A percentile compares a stretch with the other conserved stretches of the same genome.
These are phyloP conservation scores for Dalbergia oliveri DNA, from an alignment of 306 rosid species.

Conservation along the genomic window DNA sequence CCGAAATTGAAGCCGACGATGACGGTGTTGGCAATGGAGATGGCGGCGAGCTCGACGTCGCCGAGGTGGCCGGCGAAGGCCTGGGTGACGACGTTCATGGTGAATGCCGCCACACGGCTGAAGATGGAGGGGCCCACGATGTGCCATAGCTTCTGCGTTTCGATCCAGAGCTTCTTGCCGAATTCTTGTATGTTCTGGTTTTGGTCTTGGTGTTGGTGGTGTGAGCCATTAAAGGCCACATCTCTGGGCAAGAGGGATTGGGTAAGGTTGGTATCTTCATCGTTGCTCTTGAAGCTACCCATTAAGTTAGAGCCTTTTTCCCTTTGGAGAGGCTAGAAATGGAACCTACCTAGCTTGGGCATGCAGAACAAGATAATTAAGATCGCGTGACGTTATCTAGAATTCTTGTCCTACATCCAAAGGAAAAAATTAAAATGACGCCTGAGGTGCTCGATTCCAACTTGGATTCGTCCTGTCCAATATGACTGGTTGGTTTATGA, in stretches of 20 bases:
- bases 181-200: neutral
- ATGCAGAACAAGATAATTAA: no score
- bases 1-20: slow-evolving; percentile 84
- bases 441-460: neutral
- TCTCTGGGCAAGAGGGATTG: slow-evolving; percentile 22
- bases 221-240: neutral
- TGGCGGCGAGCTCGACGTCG: slow-evolving; percentile 71
- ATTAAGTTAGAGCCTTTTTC: neutral
- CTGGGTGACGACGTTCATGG: slow-evolving; percentile 82
- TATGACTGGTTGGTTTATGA: no score
- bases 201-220: neutral
- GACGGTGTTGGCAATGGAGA: slow-evolving; percentile 72
- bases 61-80: slow-evolving; percentile 89
- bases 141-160: slow-evolving; percentile 71
- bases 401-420: no score
- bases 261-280: slow-evolving; percentile 12
- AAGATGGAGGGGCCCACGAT: slow-evolving; percentile 82
- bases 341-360: no score
- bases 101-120: slow-evolving; percentile 64
- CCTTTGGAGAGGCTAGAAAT: no score
- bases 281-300: neutral
- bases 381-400: no score
- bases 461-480: neutral
- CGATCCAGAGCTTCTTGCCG: slow-evolving; percentile 54
- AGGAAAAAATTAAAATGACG: neutral